Conservation (phyloP, 257 asterid genomes). For the Mentha longifolia region DNA sequence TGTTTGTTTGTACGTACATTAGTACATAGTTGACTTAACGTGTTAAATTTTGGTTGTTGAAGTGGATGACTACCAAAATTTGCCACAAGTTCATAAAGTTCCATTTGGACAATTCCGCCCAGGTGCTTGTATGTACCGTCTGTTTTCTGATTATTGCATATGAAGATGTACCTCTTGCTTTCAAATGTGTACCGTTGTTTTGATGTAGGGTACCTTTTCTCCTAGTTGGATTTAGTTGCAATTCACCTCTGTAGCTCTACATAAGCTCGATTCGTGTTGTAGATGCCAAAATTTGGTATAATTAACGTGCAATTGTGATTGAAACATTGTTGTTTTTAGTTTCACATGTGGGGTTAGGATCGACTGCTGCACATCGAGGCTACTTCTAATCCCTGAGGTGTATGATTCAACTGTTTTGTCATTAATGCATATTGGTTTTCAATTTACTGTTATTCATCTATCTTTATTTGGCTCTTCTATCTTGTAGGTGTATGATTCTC, state of each 20-base stretch:
- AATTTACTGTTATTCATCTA: constrained; percentile 4
- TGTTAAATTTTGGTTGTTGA: constrained; percentile 1
- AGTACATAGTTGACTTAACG: background rate
- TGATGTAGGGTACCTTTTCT: background rate
- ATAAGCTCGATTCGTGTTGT: constrained; percentile 8
- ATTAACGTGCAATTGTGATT: background rate
- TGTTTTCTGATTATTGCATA: background rate
- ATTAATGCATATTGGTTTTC: background rate
- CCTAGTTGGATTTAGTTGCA: background rate
- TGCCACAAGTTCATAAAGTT: background rate
- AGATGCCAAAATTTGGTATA: background rate
- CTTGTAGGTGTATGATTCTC: constrained; percentile 76
- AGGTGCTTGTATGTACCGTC: constrained; percentile 38
- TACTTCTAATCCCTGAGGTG: background rate
- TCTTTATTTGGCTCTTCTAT: background rate
- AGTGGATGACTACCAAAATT: constrained; percentile 12
- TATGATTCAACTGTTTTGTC: background rate
- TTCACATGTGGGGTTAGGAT: background rate
- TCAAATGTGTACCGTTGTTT: constrained; percentile 12
- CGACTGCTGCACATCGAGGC: background rate
- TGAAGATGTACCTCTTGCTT: constrained; percentile 22
- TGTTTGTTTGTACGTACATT: no score
- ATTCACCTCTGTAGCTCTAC: background rate
- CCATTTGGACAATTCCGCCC: constrained; percentile 57
- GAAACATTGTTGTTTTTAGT: background rate